Conservation (phyloP, 2,329 filamentous ascomycete species). For the Claviceps pazoutovae region DNA sequence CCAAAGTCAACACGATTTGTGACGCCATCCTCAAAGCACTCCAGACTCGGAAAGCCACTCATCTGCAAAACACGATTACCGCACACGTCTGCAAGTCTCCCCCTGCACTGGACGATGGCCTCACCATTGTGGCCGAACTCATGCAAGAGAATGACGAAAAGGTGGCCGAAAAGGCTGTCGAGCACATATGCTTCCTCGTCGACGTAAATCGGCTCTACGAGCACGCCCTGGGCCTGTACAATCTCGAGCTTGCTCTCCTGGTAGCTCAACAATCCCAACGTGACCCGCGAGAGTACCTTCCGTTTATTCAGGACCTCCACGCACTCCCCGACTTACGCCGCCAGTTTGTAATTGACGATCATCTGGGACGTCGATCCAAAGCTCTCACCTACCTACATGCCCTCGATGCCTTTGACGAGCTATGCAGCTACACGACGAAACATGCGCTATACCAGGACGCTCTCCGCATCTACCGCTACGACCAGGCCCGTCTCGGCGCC, state of each 20-base stretch:
- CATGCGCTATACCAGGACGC: conserved; percentile 68
- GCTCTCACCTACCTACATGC: conserved; percentile 65
- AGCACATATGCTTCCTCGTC: conserved; percentile 94
- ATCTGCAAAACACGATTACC: conserved; percentile 86
- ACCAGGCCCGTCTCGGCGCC: conserved; percentile 47
- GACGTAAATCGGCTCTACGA: conserved; percentile 90
- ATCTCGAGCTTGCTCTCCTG: conserved; percentile 76
- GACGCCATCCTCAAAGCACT: conserved; percentile 66
- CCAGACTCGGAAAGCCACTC: conserved; percentile 41
- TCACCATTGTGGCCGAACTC: conserved; percentile 64
- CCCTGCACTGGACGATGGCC: conserved; percentile 74
- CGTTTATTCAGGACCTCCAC: conserved; percentile 82
- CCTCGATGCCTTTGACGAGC: conserved; percentile 61
- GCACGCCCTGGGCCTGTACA: conserved; percentile 77
- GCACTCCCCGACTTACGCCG: conserved; percentile 56
- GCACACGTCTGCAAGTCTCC: conserved; percentile 89
- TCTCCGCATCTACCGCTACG: conserved; percentile 72
- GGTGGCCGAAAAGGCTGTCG: conserved; percentile 75
- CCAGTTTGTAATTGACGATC: conserved; percentile 76
- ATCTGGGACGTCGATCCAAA: conserved; percentile 63
- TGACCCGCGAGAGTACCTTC: conserved; percentile 88
- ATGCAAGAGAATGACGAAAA: conserved; percentile 51
- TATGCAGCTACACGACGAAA: conserved; percentile 63
- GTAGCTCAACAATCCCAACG: conserved; percentile 94
- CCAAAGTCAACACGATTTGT: conserved; percentile 79